Conservation (phyloP, 768 basidiomycete genomes). For the Calocybe indica region DNA sequence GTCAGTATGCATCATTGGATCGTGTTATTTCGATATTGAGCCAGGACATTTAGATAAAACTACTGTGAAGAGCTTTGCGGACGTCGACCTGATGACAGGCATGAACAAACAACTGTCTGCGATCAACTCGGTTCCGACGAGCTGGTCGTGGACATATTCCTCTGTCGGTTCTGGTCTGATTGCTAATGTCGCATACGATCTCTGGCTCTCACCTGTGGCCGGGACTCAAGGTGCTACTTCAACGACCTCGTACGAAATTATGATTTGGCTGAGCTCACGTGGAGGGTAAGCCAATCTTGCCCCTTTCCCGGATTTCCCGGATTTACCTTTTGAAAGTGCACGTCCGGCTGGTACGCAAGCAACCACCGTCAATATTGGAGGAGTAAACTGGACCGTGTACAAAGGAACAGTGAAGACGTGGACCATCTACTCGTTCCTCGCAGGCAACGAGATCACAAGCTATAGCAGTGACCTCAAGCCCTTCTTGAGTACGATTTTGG, state of each 20-base stretch:
- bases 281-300: conserved; percentile 18
- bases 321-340: conserved; percentile 10
- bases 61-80: conserved; percentile 31
- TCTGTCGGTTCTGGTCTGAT: conserved; percentile 23
- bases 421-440: conserved; percentile 28
- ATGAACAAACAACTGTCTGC: conserved; percentile 19
- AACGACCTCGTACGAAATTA: conserved; percentile 23
- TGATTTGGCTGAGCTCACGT: conserved; percentile 28
- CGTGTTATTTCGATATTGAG: no score
- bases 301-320: background rate
- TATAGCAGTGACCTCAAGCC: conserved; percentile 24
- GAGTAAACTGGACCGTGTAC: conserved; percentile 22
- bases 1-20: conserved; percentile 5
- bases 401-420: conserved; percentile 25
- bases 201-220: conserved; percentile 25
- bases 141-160: conserved; percentile 25
- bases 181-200: conserved; percentile 29
- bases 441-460: conserved; percentile 23
- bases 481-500: conserved; percentile 20
- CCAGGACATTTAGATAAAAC: background rate
- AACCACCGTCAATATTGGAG: conserved; percentile 18
- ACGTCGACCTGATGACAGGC: conserved; percentile 24
- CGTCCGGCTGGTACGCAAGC: conserved; percentile 24
- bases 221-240: conserved; percentile 20
- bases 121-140: conserved; percentile 25